Conservation (phyloP, 2,329 filamentous ascomycete species). For the Fusarium palustre region DNA sequence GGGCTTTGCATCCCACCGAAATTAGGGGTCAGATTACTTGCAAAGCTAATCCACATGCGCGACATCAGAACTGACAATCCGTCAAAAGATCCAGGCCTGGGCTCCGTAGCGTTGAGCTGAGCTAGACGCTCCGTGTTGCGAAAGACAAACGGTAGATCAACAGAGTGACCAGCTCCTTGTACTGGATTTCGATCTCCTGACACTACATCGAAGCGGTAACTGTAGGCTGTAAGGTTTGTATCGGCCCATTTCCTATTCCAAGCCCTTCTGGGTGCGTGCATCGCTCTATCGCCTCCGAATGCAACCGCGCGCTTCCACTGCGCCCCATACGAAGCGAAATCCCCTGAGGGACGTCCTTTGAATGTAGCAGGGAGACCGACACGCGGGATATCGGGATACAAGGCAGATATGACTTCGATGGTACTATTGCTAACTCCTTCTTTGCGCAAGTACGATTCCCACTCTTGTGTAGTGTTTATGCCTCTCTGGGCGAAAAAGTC, state of each 20-base stretch:
- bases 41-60: constrained; percentile 34
- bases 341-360: constrained; percentile 4
- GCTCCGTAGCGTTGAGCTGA: constrained; percentile 12
- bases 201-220: constrained; percentile 32
- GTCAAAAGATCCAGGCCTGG: constrained; percentile 2
- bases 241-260: constrained; percentile 27
- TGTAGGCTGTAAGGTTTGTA: constrained; percentile 12
- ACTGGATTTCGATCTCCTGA: constrained; percentile 17
- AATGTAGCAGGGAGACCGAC: constrained; percentile 17
- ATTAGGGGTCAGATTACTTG: constrained; percentile 14
- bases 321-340: constrained; percentile 7
- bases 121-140: constrained; percentile 12
- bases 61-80: constrained; percentile 17
- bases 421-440: constrained; percentile 21
- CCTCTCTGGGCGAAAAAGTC: constrained; percentile 29
- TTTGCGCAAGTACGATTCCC: constrained; percentile 18
- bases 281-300: constrained; percentile 27
- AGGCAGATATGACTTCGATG: constrained; percentile 6
- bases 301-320: constrained; percentile 34
- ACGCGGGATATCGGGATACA: constrained; percentile 29
- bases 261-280: constrained; percentile 27
- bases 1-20: constrained; percentile 14
- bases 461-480: constrained; percentile 25
- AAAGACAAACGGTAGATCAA: constrained; percentile 26
- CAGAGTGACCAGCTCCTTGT: constrained; percentile 27